These are phyloP conservation scores for Pholiota conissans DNA, from an alignment of 768 basidiomycete genomes.

Conservation along the genomic window DNA sequence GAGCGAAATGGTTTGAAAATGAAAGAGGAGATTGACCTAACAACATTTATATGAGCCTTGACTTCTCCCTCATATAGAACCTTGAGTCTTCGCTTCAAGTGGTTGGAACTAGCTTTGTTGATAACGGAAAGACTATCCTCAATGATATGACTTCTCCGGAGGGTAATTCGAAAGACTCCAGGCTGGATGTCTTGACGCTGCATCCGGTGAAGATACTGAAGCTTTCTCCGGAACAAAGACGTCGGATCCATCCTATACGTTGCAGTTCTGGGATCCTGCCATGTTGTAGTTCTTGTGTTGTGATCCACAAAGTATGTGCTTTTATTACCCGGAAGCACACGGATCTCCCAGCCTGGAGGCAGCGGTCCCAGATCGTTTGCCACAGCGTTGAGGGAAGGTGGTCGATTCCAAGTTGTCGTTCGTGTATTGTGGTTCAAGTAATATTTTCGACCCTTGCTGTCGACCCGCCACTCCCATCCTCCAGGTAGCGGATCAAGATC, in stretches of 20 bases:
- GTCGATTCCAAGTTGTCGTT: slow-evolving; percentile 22
- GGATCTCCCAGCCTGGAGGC: slow-evolving; percentile 85
- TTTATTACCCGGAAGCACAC: slow-evolving; percentile 77
- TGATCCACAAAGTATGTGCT: slow-evolving; percentile 64
- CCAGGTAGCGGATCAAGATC: slow-evolving; percentile 15
- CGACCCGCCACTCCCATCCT: slow-evolving; percentile 21
- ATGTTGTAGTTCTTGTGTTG: slow-evolving; percentile 87
- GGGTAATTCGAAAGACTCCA: slow-evolving; percentile 81
- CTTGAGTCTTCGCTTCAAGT: slow-evolving; percentile 65
- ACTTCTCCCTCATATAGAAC: slow-evolving; percentile 76
- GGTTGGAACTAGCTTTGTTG: slow-evolving; percentile 68
- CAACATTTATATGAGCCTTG: slow-evolving; percentile 66
- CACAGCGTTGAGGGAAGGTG: slow-evolving; percentile 28
- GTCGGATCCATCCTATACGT: slow-evolving; percentile 76
- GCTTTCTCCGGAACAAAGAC: slow-evolving; percentile 85
- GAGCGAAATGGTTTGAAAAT: not conserved
- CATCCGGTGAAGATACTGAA: slow-evolving; percentile 89
- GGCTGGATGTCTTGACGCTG: slow-evolving; percentile 56
- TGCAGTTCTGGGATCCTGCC: slow-evolving; percentile 91
- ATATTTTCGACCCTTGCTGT: slow-evolving; percentile 19
- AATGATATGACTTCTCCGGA: slow-evolving; percentile 73
- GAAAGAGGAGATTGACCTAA: slow-evolving; percentile 43
- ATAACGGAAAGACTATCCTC: slow-evolving; percentile 84
- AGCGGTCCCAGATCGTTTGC: slow-evolving; percentile 45
- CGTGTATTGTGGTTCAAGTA: slow-evolving; percentile 25